These are phyloP conservation scores for Pseudognaphalium luteoalbum DNA, from an alignment of 129 eudicot species.

Conservation along the genomic window DNA sequence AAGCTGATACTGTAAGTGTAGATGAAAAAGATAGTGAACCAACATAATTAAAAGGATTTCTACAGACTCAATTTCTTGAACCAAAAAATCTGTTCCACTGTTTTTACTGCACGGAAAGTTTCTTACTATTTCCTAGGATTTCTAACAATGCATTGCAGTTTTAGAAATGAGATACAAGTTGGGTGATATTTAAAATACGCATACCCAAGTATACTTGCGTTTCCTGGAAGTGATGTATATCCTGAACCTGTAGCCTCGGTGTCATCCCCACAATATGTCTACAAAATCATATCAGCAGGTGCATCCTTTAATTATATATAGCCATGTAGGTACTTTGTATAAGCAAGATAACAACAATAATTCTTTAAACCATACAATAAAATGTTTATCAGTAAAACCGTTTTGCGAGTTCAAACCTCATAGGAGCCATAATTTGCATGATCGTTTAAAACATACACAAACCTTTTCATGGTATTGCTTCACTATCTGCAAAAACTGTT, in stretches of 20 bases:
- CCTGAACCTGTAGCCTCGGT: conserved; percentile 51
- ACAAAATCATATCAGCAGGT: conserved; percentile 23
- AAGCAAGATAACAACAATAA: conserved; percentile 8
- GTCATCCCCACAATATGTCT: conserved; percentile 65
- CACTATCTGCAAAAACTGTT: conserved; percentile 83
- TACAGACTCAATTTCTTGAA: background rate
- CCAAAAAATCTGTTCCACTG: background rate
- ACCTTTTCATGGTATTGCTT: conserved; percentile 88
- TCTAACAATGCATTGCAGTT: background rate
- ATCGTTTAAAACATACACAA: background rate
- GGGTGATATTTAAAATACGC: conserved; percentile 20
- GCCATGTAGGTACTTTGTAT: background rate
- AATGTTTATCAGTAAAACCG: background rate
- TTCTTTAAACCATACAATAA: background rate
- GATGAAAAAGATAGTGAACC: background rate
- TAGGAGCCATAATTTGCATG: conserved; percentile 3
- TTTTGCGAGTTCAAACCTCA: background rate
- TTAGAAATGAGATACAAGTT: conserved; percentile 18
- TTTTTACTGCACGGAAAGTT: conserved; percentile 17
- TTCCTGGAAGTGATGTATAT: conserved; percentile 65
- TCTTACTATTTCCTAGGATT: conserved; percentile 9
- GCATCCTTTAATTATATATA: background rate
- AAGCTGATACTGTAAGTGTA: background rate
- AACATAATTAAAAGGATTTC: background rate
- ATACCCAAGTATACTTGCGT: conserved; percentile 94